Conservation (phyloP, 2,329 filamentous ascomycete genomes). For the Aspergillus arachidicola region DNA sequence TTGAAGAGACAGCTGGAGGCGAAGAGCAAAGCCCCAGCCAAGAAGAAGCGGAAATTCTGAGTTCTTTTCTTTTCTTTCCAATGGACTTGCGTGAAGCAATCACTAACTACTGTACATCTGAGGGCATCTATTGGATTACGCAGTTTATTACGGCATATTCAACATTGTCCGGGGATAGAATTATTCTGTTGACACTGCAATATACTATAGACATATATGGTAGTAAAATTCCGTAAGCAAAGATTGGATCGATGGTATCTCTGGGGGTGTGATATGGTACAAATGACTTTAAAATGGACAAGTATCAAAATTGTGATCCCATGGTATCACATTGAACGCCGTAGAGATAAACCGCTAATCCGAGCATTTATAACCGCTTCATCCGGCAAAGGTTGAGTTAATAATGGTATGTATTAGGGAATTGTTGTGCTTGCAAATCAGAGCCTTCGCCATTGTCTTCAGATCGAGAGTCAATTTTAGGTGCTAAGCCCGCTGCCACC, state of each 20-base stretch:
- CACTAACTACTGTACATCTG: not conserved
- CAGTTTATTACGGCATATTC: not conserved
- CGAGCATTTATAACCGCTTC: not conserved
- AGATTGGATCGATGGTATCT: not conserved
- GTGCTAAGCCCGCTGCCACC: conserved; percentile 15
- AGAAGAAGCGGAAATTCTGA: conserved; percentile 60
- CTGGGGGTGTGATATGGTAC: not conserved
- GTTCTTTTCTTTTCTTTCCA: not conserved
- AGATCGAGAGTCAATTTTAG: not conserved
- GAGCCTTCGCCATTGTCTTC: not conserved
- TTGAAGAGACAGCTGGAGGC: conserved; percentile 57
- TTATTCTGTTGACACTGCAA: not conserved
- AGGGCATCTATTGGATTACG: not conserved
- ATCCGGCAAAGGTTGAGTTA: not conserved
- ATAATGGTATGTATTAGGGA: not conserved
- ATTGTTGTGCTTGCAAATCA: not conserved
- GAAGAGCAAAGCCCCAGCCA: conserved; percentile 55
- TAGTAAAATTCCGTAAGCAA: not conserved
- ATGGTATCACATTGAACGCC: not conserved
- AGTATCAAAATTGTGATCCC: not conserved
- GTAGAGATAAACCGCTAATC: not conserved
- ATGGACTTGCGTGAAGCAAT: not conserved
- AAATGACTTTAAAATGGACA: not conserved
- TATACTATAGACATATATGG: not conserved
- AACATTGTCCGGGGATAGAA: not conserved